Evolutionary conservation across 1,139 yeast genomes (phyloP).

Genomic region (Scheffersomyces parashehatae): DNA sequence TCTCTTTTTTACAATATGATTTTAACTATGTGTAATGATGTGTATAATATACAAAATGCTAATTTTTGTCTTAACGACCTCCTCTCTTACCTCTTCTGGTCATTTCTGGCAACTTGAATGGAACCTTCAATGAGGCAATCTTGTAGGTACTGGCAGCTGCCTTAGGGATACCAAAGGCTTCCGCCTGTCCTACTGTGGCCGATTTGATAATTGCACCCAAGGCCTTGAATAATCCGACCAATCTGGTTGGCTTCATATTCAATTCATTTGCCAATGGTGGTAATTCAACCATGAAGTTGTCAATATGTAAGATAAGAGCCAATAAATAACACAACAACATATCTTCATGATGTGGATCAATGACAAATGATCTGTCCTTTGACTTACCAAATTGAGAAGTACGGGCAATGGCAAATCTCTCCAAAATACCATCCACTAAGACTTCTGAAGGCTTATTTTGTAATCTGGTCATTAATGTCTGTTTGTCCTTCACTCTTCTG

Average conservation of each 20-base stretch:
- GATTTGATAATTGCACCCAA: slow-evolving; percentile 80
- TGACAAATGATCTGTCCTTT: slow-evolving; percentile 67
- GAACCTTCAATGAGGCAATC: slow-evolving; percentile 82
- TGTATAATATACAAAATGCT: not conserved
- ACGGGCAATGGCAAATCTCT: slow-evolving; percentile 65
- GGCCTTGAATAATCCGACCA: slow-evolving; percentile 69
- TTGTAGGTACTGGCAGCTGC: slow-evolving; percentile 66
- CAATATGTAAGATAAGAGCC: slow-evolving; percentile 72
- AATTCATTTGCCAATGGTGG: slow-evolving; percentile 85
- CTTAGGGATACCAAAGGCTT: slow-evolving; percentile 76
- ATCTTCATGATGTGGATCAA: slow-evolving; percentile 88
- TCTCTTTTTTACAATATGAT: too few species aligned
- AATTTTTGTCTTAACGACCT: slow-evolving; percentile 3
- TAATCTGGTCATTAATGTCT: slow-evolving; percentile 59
- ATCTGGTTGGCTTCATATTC: slow-evolving; percentile 74
- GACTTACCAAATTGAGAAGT: slow-evolving; percentile 71
- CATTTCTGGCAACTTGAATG: slow-evolving; percentile 86
- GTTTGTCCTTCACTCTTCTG: slow-evolving; percentile 64
- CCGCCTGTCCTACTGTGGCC: slow-evolving; percentile 79
- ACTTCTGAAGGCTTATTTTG: slow-evolving; percentile 66
- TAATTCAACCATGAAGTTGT: slow-evolving; percentile 72
- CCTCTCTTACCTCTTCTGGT: slow-evolving; percentile 59
- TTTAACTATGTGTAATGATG: not conserved
- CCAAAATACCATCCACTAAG: slow-evolving; percentile 71
- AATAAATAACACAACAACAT: slow-evolving; percentile 78